Percentiles rank a stretch among this genome's conserved stretches.
Conservation (phyloP, 2,329 filamentous ascomycete genomes). For the Fusarium albosuccineum region DNA sequence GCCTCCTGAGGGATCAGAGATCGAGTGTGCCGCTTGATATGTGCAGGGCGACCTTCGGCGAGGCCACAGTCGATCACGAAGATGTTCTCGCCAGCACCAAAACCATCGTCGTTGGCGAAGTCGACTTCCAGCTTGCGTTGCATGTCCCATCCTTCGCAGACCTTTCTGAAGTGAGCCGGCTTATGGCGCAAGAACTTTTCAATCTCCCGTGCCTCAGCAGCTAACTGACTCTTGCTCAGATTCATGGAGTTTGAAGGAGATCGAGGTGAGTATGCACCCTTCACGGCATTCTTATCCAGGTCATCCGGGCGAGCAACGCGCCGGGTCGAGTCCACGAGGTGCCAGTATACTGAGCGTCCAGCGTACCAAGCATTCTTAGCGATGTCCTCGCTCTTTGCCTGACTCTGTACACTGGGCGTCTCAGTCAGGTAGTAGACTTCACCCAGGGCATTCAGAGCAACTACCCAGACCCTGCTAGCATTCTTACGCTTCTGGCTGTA, state of each 20-base stretch:
- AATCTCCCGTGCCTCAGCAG: constrained; percentile 84
- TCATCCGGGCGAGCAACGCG: constrained; percentile 80
- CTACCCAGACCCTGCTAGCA: constrained; percentile 85
- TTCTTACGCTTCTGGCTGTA: constrained; percentile 79
- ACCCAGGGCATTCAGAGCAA: constrained; percentile 91
- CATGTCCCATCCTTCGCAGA: constrained; percentile 94
- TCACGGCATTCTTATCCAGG: constrained; percentile 74
- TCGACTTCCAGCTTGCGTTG: constrained; percentile 86
- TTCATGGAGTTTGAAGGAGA: constrained; percentile 81
- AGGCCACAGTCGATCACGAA: constrained; percentile 80
- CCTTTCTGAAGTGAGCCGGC: constrained; percentile 82
- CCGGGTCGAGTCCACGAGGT: constrained; percentile 81
- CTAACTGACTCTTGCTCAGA: constrained; percentile 76
- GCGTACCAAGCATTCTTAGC: constrained; percentile 82
- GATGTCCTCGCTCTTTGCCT: constrained; percentile 65
- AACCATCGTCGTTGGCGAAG: constrained; percentile 85
- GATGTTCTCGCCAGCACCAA: constrained; percentile 80
- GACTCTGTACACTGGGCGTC: constrained; percentile 69
- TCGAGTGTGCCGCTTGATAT: constrained; percentile 61
- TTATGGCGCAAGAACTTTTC: constrained; percentile 79
- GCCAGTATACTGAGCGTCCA: constrained; percentile 84
- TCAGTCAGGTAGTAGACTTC: constrained; percentile 89
- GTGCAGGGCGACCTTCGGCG: constrained; percentile 65
- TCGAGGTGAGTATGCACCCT: constrained; percentile 83
- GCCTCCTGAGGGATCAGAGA: constrained; percentile 40